Base-by-base conservation (phyloP, 1,284 basidiomycete genomes). In the Termitomyces sp. region DNA sequence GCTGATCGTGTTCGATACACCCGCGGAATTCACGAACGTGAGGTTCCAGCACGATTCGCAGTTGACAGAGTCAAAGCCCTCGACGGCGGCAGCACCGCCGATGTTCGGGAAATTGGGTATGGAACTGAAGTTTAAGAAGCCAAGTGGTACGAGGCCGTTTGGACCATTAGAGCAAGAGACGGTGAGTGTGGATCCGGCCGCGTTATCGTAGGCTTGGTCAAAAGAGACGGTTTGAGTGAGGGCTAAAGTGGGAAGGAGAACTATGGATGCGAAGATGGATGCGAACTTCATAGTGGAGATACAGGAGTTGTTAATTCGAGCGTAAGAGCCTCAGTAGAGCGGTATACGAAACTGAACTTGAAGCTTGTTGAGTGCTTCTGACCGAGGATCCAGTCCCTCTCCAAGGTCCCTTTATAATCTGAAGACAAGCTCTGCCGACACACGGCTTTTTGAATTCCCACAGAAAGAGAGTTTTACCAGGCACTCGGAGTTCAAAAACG, bases 151-250 rank as follows among this genome's bases (percentile, higher is more conserved):
- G 53, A 82, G 71, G 11, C 75, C 76, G 60, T 75, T 65, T 3
- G 62, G n/a, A 6, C 76, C 78, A 50, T 78, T 63, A 1, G 80
- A 82, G 64, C 81, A 82, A 1, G 79, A 69, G 50, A 79, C 69
- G 24, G 51, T 64, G 46, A 51, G 1, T 34, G 79, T 63, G 4
- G 70, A 65, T 35, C 57, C 52, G 10, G 55, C 53, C 2, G 61
- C 21, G 6, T 72, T 60, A 64, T 79, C 80, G 63, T 80, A 82
- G 11, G 60, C 51, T 34, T 60, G 43, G 62, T 78, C 74, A 59
- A 70, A 78, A 6, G 56, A 47, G 16, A 42, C 41, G 16, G 59
- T 60, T 50, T 62, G 60, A 3, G 38, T 51, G 31, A 50, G 34
- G 31, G 56, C 45, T 3, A 55, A 31, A 21, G 50, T 30, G 18